Base-by-base conservation (phyloP, 2,329 filamentous ascomycete species). In the Neofusicoccum cordaticola region DNA sequence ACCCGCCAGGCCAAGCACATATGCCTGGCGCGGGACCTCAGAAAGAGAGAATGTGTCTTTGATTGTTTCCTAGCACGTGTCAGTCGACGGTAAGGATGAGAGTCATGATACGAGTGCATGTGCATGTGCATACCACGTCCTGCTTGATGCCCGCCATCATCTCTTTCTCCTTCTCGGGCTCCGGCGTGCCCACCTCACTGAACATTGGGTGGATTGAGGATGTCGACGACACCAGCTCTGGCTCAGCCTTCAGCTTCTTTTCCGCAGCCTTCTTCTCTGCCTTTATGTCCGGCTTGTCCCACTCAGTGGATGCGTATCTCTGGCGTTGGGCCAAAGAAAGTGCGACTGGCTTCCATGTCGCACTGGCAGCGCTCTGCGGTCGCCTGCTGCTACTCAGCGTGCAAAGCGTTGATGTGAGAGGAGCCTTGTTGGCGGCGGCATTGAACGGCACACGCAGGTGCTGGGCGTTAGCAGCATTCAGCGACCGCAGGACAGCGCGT, bases 141-240 rank as follows among this genome's bases (percentile, higher is more conserved):
- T 68, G 62, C 70, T 74, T 79, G 56, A 83, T 72, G 44, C 80
- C 79, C 27, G 76, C 75, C 77, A 80, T 77, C 79, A 82, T 82
- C 65, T 83, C 80, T 8, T 75, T 70, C 7, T 78, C 67, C 64
- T 72, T 68, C 65, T 76, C 69, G 41, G 74, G 70, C 31, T 72
- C 67, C 17, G 72, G 66, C 4, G 68, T 70, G 15, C 73, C 77
- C 37, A 80, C 71, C 66, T 82, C 78, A 6, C 72, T 70, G 15
- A 77, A 71, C 15, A 82, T 65, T 1, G 78, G 76, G 65, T 80
- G 80, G 4, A 74, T 76, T 3, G 75, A 73, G 12, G 89, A 93
- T 47, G 81, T 81, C 22, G 77, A 77, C 0, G 87, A 85, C 0
- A 93, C 89, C 6, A 79, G 74, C 44, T 85, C 84, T 0, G 90